Evolutionary conservation across 768 basidiomycete species (phyloP), one percentile per base, ranked within the genome.

Genomic region (Lanmaoa rubissima): DNA sequence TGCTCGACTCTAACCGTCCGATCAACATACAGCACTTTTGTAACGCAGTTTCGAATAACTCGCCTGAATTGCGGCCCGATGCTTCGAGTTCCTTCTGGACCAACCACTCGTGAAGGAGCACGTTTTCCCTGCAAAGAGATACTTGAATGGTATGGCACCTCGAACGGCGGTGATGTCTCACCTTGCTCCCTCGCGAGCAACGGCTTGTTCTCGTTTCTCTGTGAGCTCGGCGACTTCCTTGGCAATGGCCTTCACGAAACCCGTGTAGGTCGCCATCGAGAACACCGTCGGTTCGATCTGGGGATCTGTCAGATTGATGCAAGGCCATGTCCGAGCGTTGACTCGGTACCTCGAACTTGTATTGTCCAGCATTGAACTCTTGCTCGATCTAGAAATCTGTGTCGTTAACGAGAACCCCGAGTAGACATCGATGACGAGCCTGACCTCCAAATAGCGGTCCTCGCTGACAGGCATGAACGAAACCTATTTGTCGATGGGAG

Each of bases 231-330:
- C 51, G 1, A 80, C 67, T 54, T 86, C 81, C 0, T 69, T 69
- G 4, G 70, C 66, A 19, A 84, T 76, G 0, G 72, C 70, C 4
- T 70, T 59, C 2, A 76, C 62, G 57, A 84, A 83, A 1, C 55
- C 38, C 3, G 68, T 72, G 58, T 87, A 81, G 6, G 78, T 73
- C 10, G 67, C 65, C 74, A 87, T 80, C 10, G 82, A 85, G 60
- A 88, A 83, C 1, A 68, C 71, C 0, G 74, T 74, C 5, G 75
- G 69, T 60, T 86, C 78, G 41, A 86, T 76, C 78, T 84, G 44
- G 11, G 31, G 21, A 24, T 39, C 34, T 19, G 34, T 54, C 61
- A 57, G 66, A n/a, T 48, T 41, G 45, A 61, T 3, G 21, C 10
- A 16, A 19, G 19, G 19, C 13, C n/a, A 13, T 3, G 7, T 21